phyloP scores from a whole-genome alignment of 2,329 filamentous ascomycete genomes.

The Didymella pomorum region DNA sequence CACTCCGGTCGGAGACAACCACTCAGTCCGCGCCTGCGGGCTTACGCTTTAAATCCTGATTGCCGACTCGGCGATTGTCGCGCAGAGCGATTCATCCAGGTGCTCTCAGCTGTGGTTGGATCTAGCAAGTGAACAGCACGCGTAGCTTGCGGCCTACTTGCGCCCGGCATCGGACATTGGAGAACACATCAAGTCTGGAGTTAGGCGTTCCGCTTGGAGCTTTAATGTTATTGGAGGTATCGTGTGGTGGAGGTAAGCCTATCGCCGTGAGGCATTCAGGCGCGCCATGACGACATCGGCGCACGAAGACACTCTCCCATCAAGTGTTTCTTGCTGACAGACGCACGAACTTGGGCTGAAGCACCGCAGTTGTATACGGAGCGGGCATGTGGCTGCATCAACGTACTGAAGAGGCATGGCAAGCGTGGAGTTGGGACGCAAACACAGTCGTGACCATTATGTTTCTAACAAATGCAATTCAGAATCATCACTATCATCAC shows the following conservation, averaged over 20 bases:
- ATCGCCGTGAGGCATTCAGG: not conserved
- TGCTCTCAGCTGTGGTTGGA: not conserved
- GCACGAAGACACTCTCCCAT: not conserved
- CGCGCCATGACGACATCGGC: conserved; percentile 2
- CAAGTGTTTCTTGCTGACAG: not conserved
- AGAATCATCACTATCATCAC: not conserved
- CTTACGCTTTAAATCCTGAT: not conserved
- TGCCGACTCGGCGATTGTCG: not conserved
- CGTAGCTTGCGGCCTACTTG: not conserved
- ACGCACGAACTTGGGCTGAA: not conserved
- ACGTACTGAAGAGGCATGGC: not conserved
- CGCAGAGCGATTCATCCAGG: not conserved
- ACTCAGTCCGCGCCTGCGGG: not conserved
- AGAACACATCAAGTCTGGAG: not conserved
- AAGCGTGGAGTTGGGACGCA: not conserved
- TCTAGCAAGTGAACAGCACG: not conserved
- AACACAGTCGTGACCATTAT: not conserved
- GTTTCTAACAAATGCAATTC: not conserved
- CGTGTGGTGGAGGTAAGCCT: not conserved
- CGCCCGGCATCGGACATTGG: not conserved
- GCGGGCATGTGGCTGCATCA: not conserved
- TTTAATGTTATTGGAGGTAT: not conserved
- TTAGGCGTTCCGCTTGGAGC: not conserved
- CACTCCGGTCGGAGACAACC: not conserved
- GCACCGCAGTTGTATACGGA: not conserved